These are phyloP conservation scores for Lachnellula cervina DNA, from an alignment of 2,329 filamentous ascomycete species.

Conservation along the genomic window DNA sequence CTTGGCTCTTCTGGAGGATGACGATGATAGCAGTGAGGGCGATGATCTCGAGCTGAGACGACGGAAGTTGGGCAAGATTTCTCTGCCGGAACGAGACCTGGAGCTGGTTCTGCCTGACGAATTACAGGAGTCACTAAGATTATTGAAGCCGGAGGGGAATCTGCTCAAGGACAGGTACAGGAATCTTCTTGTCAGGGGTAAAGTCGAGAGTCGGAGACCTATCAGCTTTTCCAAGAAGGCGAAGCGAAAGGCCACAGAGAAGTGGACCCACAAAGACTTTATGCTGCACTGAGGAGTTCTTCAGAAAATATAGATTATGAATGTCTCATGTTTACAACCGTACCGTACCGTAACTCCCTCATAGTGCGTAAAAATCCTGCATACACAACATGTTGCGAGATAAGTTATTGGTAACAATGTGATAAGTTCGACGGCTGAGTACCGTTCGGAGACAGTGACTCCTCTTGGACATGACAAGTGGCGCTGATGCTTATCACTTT, in stretches of 20 bases:
- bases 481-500: no score
- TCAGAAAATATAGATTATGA: not conserved
- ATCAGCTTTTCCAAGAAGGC: conserved; percentile 78
- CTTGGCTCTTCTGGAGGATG: conserved; percentile 41
- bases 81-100: conserved; percentile 72
- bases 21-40: conserved; percentile 49
- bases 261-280: conserved; percentile 98
- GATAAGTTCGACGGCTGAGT: no score
- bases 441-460: no score
- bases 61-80: conserved; percentile 67
- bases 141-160: conserved; percentile 93
- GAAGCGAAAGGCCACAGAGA: conserved; percentile 80
- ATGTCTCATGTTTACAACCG: no score
- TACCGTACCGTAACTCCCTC: no score
- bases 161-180: conserved; percentile 87
- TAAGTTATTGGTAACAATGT: no score
- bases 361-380: no score
- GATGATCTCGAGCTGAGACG: conserved; percentile 63
- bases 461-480: no score
- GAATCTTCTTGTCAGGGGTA: conserved; percentile 81
- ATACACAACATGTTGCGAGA: no score
- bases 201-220: conserved; percentile 76
- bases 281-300: conserved; percentile 29
- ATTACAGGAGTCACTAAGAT: conserved; percentile 71
- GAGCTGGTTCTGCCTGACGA: conserved; percentile 80